phyloP scores from a whole-genome alignment of 1,284 basidiomycete species.

The Puccinia polysora region DNA sequence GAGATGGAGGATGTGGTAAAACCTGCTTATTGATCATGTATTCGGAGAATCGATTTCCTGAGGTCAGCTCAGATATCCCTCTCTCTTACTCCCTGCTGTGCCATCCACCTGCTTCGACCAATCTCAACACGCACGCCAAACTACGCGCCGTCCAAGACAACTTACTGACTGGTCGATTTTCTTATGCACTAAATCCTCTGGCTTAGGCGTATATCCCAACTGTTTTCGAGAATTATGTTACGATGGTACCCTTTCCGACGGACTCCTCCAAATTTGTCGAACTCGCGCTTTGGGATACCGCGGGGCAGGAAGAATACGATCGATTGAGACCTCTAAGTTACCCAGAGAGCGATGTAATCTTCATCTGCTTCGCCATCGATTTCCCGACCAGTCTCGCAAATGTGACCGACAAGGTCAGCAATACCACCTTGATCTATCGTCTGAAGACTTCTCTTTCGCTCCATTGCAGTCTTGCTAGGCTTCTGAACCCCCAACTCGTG shows the following conservation, averaged over 20 bases:
- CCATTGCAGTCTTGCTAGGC: neutral
- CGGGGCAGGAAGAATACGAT: slow-evolving; percentile 97
- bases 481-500: neutral
- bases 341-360: slow-evolving; percentile 91
- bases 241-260: slow-evolving; percentile 77
- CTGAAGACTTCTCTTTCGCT: neutral
- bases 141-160: too few relatives aligned
- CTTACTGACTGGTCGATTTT: too few relatives aligned
- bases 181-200: slow-evolving; percentile 3
- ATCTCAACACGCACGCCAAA: too few relatives aligned
- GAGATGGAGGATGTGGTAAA: slow-evolving; percentile 72
- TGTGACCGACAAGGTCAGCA: slow-evolving; percentile 67
- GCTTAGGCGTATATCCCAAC: slow-evolving; percentile 88
- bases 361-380: slow-evolving; percentile 95
- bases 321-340: slow-evolving; percentile 87
- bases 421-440: neutral
- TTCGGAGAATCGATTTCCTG: slow-evolving; percentile 94
- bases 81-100: too few relatives aligned
- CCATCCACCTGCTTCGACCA: too few relatives aligned
- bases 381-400: slow-evolving; percentile 90
- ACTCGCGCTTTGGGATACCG: slow-evolving; percentile 95
- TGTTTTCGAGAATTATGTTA: slow-evolving; percentile 91
- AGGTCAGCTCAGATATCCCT: too few relatives aligned
- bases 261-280: slow-evolving; percentile 68
- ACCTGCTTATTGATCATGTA: slow-evolving; percentile 87